Evolutionary conservation across 805 yeast species (phyloP).

Genomic region (Kodamaea nitidulidarum): DNA sequence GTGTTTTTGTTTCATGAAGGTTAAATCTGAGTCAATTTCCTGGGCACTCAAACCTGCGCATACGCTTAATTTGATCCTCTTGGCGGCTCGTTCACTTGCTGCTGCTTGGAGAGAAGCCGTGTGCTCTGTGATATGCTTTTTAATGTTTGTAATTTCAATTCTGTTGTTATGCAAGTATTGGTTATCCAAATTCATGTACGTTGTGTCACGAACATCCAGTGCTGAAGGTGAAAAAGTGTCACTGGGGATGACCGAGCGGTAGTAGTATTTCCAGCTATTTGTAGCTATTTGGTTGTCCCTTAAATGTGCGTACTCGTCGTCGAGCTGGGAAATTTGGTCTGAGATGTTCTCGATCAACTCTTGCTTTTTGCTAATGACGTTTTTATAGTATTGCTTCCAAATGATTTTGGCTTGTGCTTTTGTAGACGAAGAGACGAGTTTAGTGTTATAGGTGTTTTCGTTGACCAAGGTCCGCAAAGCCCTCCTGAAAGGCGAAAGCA

Average conservation of each 20-base stretch:
- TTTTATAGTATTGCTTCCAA: constrained; percentile 33
- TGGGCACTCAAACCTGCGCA: constrained; percentile 20
- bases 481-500: constrained; percentile 19
- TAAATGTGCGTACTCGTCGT: constrained; percentile 28
- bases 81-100: background rate
- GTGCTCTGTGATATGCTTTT: constrained; percentile 13
- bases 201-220: constrained; percentile 16
- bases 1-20: constrained; percentile 12
- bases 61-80: constrained; percentile 12
- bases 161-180: constrained; percentile 25
- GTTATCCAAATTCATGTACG: constrained; percentile 22
- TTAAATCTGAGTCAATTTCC: constrained; percentile 26
- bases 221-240: constrained; percentile 13
- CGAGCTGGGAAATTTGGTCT: constrained; percentile 23
- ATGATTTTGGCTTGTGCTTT: constrained; percentile 23
- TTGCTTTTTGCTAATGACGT: constrained; percentile 22
- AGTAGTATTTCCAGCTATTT: constrained; percentile 18
- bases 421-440: constrained; percentile 18
- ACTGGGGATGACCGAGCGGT: constrained; percentile 23
- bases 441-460: constrained; percentile 29
- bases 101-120: constrained; percentile 4
- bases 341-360: constrained; percentile 23
- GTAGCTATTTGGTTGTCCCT: constrained; percentile 13
- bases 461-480: constrained; percentile 23
- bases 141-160: constrained; percentile 31